Conservation (phyloP, 257 asterid genomes). For the Lavandula angustifolia region DNA sequence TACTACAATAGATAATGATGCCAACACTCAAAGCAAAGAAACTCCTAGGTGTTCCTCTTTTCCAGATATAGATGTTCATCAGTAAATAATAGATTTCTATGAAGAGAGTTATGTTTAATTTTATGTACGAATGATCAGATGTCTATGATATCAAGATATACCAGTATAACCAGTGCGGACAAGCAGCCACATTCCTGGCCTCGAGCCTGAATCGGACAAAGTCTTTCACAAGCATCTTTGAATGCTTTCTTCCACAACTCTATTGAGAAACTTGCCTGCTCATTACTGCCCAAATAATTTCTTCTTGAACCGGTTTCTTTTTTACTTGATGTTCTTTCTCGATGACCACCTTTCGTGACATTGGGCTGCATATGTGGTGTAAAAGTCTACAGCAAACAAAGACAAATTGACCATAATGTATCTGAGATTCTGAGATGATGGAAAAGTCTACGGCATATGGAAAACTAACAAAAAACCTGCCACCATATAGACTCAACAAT, state of each 20-base stretch:
- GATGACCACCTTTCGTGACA: constrained; percentile 40
- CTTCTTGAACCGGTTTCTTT: constrained; percentile 48
- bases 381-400: constrained; percentile 57
- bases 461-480: constrained; percentile 64
- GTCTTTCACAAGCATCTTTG: constrained; percentile 82
- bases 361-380: constrained; percentile 88
- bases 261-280: constrained; percentile 68
- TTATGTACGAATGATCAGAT: constrained; percentile 12
- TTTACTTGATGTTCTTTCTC: constrained; percentile 36
- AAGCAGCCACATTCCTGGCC: constrained; percentile 83
- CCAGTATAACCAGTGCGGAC: constrained; percentile 70
- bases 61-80: not conserved
- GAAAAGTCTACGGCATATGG: not conserved
- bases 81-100: not conserved
- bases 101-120: not conserved
- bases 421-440: constrained; percentile 7
- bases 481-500: constrained; percentile 94
- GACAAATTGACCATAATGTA: constrained; percentile 14
- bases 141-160: constrained; percentile 33
- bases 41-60: not conserved
- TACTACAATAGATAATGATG: not conserved
- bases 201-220: constrained; percentile 81
- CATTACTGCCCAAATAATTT: constrained; percentile 53
- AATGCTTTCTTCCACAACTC: constrained; percentile 95
- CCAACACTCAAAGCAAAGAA: constrained; percentile 8